Conservation (phyloP, 345 rosid genomes). For the Excoecaria cochinchinensis region DNA sequence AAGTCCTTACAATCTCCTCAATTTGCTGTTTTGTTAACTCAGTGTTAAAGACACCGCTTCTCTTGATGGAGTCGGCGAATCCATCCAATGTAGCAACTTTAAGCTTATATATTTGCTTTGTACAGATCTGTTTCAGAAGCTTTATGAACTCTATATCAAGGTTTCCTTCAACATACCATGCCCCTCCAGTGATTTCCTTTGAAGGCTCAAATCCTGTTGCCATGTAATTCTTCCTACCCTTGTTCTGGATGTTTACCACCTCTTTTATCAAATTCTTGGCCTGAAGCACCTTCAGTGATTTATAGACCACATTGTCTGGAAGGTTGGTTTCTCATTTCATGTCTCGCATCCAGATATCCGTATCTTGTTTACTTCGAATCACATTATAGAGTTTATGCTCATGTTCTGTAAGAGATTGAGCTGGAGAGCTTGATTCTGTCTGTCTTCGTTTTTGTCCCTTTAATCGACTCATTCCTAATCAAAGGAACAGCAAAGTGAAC, state of each 20-base stretch:
- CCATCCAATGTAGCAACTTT: slow-evolving; percentile 53
- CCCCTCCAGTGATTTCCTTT: slow-evolving; percentile 66
- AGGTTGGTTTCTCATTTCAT: slow-evolving; percentile 44
- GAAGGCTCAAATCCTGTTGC: slow-evolving; percentile 65
- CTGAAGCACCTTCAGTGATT: slow-evolving; percentile 45
- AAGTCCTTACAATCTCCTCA: slow-evolving; percentile 55
- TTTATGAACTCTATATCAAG: slow-evolving; percentile 48
- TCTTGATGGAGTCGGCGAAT: slow-evolving; percentile 32
- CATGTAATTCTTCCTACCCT: slow-evolving; percentile 49
- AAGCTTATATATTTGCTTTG: slow-evolving; percentile 25
- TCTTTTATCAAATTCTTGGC: slow-evolving; percentile 53
- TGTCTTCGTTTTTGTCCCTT: slow-evolving; percentile 47
- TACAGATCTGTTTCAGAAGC: slow-evolving; percentile 39
- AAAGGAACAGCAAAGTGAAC: too few species aligned
- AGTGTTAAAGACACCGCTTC: slow-evolving; percentile 29
- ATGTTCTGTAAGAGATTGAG: slow-evolving; percentile 42
- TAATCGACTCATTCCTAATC: slow-evolving; percentile 17
- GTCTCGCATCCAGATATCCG: slow-evolving; percentile 51
- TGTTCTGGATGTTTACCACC: slow-evolving; percentile 54
- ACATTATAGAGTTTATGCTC: slow-evolving; percentile 41
- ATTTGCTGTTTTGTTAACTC: slow-evolving; percentile 41
- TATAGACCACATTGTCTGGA: slow-evolving; percentile 27
- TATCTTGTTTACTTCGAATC: slow-evolving; percentile 54
- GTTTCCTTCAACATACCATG: slow-evolving; percentile 63
- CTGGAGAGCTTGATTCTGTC: slow-evolving; percentile 34